Base-by-base conservation (phyloP, 2,329 filamentous ascomycete genomes). In the Neodidymelliopsis sp. region DNA sequence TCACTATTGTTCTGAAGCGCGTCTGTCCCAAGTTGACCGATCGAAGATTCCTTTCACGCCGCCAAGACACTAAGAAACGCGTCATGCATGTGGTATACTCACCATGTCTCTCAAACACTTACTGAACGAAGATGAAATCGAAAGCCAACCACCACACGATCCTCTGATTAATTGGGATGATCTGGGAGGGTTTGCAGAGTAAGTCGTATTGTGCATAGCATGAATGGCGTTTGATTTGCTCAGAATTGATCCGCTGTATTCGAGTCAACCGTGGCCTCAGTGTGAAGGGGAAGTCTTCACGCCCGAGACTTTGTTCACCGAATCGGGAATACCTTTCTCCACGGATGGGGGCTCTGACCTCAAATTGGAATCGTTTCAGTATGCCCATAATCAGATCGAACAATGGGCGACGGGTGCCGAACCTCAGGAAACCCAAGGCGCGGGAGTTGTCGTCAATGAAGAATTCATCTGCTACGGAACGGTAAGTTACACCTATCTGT, bases 21-120 rank as follows among this genome's bases (percentile, higher is more conserved):
- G n/a, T n/a, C n/a, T n/a, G n/a, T n/a, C n/a, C n/a, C n/a, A n/a
- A n/a, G n/a, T n/a, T n/a, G n/a, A n/a, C n/a, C n/a, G n/a, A n/a
- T n/a, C n/a, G n/a, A n/a, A n/a, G n/a, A n/a, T n/a, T n/a, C n/a
- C n/a, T n/a, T n/a, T n/a, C n/a, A n/a, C n/a, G n/a, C n/a, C n/a
- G 25, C 36, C 29, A 15, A 24, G 11, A n/a, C 34, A 27, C 42
- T 39, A 22, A 3, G 8, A 25, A 18, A 11, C 24, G 23, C 28
- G 15, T 13, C 15, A 2, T 11, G n/a, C 30, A 20, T n/a, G 23
- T 37, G n/a, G n/a, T 37, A 13, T 15, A 12, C 10, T 23, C 7
- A 23, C 35, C 20, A 60, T 62, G 59, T 61, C 55, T 13, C 51
- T 66, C 18, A 66, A 66, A 39, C 62, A 60, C 20, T 35, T 66